phyloP scores from a whole-genome alignment of 805 yeast species.

The Sugiyamaella boreocaroliniensis region DNA sequence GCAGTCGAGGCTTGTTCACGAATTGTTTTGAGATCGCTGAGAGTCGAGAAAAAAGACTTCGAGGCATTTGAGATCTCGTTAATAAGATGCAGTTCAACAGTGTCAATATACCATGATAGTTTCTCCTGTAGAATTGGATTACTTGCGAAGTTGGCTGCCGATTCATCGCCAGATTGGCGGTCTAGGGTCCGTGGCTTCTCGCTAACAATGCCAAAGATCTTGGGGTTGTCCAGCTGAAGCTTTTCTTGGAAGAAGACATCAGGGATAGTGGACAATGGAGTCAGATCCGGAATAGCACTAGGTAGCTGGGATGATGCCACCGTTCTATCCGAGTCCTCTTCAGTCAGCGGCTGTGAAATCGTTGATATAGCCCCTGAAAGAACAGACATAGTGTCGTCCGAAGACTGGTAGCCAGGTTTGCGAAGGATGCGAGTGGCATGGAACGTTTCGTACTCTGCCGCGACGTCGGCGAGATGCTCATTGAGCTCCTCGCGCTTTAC shows the following conservation, averaged over 20 bases:
- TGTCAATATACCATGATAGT: constrained; percentile 74
- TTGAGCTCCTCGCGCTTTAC: constrained; percentile 40
- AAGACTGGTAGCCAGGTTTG: background rate
- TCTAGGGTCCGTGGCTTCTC: constrained; percentile 45
- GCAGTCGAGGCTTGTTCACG: constrained; percentile 44
- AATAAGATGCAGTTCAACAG: constrained; percentile 74
- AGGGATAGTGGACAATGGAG: constrained; percentile 52
- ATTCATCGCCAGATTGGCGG: constrained; percentile 14
- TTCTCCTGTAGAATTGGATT: constrained; percentile 64
- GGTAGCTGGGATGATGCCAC: background rate
- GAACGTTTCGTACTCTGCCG: constrained; percentile 37
- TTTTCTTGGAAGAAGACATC: constrained; percentile 55
- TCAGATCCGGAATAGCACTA: constrained; percentile 5
- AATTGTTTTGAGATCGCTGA: constrained; percentile 68
- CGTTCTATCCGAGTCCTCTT: background rate
- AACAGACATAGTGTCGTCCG: constrained; percentile 12
- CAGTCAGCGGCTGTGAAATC: background rate
- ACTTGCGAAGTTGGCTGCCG: constrained; percentile 36
- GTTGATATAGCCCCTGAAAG: constrained; percentile 5
- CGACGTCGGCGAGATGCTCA: constrained; percentile 39
- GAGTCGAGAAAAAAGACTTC: constrained; percentile 73
- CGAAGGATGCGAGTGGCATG: constrained; percentile 9
- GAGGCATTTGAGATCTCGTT: constrained; percentile 81
- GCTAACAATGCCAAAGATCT: constrained; percentile 69
- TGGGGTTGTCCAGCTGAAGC: constrained; percentile 82